Percentiles rank a stretch among this genome's conserved stretches.
Conservation (phyloP, 768 basidiomycete genomes). For the Sarcodon sp. region DNA sequence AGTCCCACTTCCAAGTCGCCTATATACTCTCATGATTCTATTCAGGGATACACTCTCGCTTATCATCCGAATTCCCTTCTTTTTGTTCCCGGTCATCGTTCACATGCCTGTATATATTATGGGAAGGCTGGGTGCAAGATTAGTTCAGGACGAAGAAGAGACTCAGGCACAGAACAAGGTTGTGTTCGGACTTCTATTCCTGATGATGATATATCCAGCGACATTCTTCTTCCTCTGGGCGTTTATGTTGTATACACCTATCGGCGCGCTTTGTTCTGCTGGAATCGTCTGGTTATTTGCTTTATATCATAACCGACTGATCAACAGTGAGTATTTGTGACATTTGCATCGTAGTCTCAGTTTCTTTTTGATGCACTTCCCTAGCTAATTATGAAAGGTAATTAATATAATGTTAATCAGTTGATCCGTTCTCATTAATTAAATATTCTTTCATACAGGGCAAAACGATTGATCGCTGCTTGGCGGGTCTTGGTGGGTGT, state of each 20-base stretch:
- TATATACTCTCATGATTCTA: conserved; percentile 68
- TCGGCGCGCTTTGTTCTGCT: conserved; percentile 64
- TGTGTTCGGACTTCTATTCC: conserved; percentile 65
- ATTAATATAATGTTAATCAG: conserved; percentile 7
- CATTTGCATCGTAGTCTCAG: conserved; percentile 1
- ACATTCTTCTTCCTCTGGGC: conserved; percentile 83
- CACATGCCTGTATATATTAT: conserved; percentile 81
- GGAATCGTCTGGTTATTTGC: conserved; percentile 65
- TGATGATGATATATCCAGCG: conserved; percentile 70
- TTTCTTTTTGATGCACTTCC: not conserved
- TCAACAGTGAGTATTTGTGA: conserved; percentile 54
- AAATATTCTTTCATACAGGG: conserved; percentile 27
- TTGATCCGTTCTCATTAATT: not conserved
- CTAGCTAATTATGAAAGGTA: conserved; percentile 72
- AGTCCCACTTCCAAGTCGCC: conserved; percentile 64
- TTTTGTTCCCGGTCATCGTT: conserved; percentile 73
- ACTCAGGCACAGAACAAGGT: conserved; percentile 97
- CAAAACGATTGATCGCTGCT: conserved; percentile 81
- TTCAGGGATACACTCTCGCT: conserved; percentile 64
- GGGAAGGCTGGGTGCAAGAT: conserved; percentile 57
- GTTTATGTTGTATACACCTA: conserved; percentile 58
- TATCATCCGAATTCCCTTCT: conserved; percentile 74
- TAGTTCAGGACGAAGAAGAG: conserved; percentile 83
- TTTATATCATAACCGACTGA: conserved; percentile 73
- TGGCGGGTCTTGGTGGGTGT: conserved; percentile 96